phyloP scores from a whole-genome alignment of 495 filamentous ascomycete genomes.

The Glonium stellatum region DNA sequence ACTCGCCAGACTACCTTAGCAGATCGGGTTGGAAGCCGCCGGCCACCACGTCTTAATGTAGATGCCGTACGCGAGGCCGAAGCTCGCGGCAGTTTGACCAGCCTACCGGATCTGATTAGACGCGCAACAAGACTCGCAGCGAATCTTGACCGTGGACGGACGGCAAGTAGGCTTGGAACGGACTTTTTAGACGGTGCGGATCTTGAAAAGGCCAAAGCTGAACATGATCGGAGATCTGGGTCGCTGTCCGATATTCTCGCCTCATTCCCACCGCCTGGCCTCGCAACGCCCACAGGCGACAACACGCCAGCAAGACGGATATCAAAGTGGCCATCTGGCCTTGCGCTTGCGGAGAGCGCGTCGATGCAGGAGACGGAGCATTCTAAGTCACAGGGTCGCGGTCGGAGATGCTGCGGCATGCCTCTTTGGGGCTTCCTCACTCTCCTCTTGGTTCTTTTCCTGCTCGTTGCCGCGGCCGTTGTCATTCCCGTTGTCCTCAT shows the following conservation, averaged over 20 bases:
- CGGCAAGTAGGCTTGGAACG: slow-evolving; percentile 60
- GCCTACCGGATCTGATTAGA: slow-evolving; percentile 81
- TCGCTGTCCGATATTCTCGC: slow-evolving; percentile 85
- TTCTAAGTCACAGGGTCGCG: slow-evolving; percentile 19
- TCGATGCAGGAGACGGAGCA: slow-evolving; percentile 2
- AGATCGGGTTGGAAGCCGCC: slow-evolving; percentile 43
- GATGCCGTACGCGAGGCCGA: slow-evolving; percentile 72
- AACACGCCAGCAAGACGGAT: slow-evolving; percentile 30
- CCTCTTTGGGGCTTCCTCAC: slow-evolving; percentile 72
- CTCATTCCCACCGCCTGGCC: slow-evolving; percentile 78
- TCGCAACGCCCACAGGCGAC: slow-evolving; percentile 43
- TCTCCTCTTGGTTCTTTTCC: slow-evolving; percentile 57
- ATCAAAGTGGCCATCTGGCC: slow-evolving; percentile 30
- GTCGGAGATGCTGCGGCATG: slow-evolving; percentile 67
- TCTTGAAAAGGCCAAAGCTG: slow-evolving; percentile 36
- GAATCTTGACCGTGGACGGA: slow-evolving; percentile 80
- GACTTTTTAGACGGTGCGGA: slow-evolving; percentile 41
- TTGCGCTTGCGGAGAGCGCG: slow-evolving; percentile 5
- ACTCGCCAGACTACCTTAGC: slow-evolving; percentile 23
- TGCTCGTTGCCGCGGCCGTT: slow-evolving; percentile 78
- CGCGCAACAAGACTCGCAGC: slow-evolving; percentile 81
- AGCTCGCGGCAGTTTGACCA: slow-evolving; percentile 78
- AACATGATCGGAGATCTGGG: slow-evolving; percentile 41
- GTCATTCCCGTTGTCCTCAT: slow-evolving; percentile 81
- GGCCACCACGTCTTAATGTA: slow-evolving; percentile 72